A percentile compares a stretch with the other conserved stretches of the same genome.
Evolutionary conservation across 306 rosid species (phyloP).

Genomic region (Sicyos baderoa): DNA sequence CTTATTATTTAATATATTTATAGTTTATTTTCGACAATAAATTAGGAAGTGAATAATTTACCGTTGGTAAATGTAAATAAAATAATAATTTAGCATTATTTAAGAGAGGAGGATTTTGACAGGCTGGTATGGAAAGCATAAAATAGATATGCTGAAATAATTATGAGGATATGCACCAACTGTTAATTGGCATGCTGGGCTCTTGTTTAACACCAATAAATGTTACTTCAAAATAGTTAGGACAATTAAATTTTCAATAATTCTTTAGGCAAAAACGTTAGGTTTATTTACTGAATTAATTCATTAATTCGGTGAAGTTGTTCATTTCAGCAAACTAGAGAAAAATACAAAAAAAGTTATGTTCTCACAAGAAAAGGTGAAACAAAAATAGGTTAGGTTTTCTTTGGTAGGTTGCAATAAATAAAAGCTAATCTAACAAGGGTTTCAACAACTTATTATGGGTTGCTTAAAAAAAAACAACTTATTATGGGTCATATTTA

Average conservation of each 20-base stretch:
- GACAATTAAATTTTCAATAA: not conserved
- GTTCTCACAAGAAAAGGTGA: too few species aligned
- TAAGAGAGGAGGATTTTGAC: not conserved
- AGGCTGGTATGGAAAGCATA: not conserved
- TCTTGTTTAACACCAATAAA: not conserved
- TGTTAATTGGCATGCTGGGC: not conserved
- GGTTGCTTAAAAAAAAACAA: too few species aligned
- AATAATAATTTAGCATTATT: not conserved
- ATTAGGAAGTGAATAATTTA: not conserved
- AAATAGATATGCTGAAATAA: not conserved
- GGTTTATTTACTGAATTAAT: not conserved
- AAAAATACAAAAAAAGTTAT: too few species aligned
- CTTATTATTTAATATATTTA: not conserved
- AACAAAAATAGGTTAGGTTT: not conserved
- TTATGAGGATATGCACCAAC: not conserved
- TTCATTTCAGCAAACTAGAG: not conserved
- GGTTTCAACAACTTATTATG: not conserved
- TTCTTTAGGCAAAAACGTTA: not conserved
- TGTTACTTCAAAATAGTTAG: not conserved
- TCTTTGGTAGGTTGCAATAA: not conserved
- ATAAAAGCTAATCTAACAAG: not conserved
- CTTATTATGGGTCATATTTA: not conserved
- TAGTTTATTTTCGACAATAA: not conserved
- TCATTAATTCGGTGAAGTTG: not conserved
- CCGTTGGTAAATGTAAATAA: not conserved